phyloP scores from a whole-genome alignment of 2,329 filamentous ascomycete genomes.

The Fusarium equiseti region DNA sequence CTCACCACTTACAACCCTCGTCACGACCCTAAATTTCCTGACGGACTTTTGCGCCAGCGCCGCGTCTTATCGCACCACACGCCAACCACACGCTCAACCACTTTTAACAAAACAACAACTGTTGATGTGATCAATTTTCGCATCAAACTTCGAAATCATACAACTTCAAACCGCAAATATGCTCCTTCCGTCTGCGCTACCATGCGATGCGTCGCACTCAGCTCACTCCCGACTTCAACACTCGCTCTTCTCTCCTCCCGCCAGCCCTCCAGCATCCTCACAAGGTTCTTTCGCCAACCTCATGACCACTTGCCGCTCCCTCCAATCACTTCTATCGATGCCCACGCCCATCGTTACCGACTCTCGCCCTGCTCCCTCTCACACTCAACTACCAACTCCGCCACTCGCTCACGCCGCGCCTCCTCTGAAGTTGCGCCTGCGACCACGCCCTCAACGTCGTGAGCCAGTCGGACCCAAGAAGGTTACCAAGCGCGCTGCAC shows the following conservation, averaged over 20 bases:
- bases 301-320: slow-evolving; percentile 69
- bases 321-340: slow-evolving; percentile 67
- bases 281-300: slow-evolving; percentile 65
- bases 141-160: slow-evolving; percentile 1
- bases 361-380: slow-evolving; percentile 47
- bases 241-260: slow-evolving; percentile 70
- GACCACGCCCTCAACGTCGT: slow-evolving; percentile 56
- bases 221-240: slow-evolving; percentile 59
- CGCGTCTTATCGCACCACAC: slow-evolving; percentile 41
- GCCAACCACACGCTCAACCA: slow-evolving; percentile 31
- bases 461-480: slow-evolving; percentile 56
- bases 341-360: slow-evolving; percentile 54
- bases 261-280: slow-evolving; percentile 64
- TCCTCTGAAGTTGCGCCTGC: slow-evolving; percentile 68
- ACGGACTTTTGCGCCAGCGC: slow-evolving; percentile 34
- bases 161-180: slow-evolving; percentile 54
- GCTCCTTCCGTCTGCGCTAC: slow-evolving; percentile 70
- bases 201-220: slow-evolving; percentile 67
- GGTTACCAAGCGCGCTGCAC: slow-evolving; percentile 64
- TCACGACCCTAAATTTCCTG: background rate
- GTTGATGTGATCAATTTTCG: slow-evolving; percentile 1
- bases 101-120: slow-evolving; percentile 27
- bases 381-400: slow-evolving; percentile 64
- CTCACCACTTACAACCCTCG: slow-evolving; percentile 13
- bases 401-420: slow-evolving; percentile 64